A percentile compares a stretch with the other conserved stretches of the same genome.
Conservation (phyloP, 2,329 filamentous ascomycete genomes). For the Sporothrix sp. region DNA sequence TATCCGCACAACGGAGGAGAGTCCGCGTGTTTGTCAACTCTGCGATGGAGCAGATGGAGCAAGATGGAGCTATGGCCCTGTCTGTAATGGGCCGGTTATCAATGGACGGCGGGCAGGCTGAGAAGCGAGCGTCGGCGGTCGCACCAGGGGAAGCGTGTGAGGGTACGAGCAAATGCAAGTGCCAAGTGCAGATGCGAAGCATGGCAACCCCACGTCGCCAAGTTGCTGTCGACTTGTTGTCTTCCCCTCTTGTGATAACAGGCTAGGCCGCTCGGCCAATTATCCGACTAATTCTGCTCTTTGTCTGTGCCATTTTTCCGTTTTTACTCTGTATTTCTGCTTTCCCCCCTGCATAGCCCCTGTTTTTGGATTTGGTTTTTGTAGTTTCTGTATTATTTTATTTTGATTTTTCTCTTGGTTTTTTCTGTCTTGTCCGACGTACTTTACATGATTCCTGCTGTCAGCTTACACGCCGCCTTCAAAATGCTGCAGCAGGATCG, state of each 20-base stretch:
- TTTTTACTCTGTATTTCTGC: neutral
- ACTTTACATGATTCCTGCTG: neutral
- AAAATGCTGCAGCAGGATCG: constrained; percentile 8
- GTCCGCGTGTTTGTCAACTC: constrained; percentile 3
- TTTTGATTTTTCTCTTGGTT: neutral
- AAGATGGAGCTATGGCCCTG: neutral
- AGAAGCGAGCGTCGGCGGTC: neutral
- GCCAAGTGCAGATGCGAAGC: too few relatives aligned
- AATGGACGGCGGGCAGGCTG: neutral
- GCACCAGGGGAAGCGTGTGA: neutral
- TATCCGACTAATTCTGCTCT: neutral
- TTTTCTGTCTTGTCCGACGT: neutral
- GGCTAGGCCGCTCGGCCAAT: neutral
- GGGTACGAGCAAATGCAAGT: neutral
- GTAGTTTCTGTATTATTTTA: neutral
- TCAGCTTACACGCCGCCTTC: neutral
- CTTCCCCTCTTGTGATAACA: constrained; percentile 1
- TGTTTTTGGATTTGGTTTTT: neutral
- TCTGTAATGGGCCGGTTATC: constrained; percentile 4
- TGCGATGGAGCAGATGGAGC: constrained; percentile 2
- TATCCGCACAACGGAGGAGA: constrained; percentile 6
- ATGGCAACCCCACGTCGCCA: constrained; percentile 11
- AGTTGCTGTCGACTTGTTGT: neutral
- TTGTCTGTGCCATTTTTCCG: neutral
- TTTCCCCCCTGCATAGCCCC: neutral